Percentiles rank a stretch among this genome's conserved stretches.
phyloP scores from a whole-genome alignment of 208 protist species.

The Wallacemonas sp. region DNA sequence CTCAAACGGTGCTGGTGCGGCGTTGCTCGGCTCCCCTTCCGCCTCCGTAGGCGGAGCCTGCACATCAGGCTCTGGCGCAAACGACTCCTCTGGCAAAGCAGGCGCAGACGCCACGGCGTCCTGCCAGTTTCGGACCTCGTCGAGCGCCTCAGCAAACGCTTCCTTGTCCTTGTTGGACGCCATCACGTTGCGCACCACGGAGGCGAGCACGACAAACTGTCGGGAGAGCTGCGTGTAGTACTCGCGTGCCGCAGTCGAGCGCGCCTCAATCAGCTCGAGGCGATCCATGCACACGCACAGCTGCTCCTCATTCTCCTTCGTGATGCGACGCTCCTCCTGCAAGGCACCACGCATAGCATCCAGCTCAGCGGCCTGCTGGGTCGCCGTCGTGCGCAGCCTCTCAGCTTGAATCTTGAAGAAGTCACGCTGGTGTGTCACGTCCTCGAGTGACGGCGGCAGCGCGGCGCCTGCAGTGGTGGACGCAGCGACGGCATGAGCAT shows the following conservation, averaged over 20 bases:
- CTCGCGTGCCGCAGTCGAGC: slow-evolving; percentile 15
- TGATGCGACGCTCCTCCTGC: slow-evolving; percentile 26
- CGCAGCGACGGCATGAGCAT: not conserved
- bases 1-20: not conserved
- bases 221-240: slow-evolving; percentile 43
- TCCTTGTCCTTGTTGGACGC: slow-evolving; percentile 16
- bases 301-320: slow-evolving; percentile 32
- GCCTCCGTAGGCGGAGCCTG: too few species aligned
- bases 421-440: slow-evolving; percentile 49
- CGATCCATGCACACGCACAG: slow-evolving; percentile 42
- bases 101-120: slow-evolving; percentile 6
- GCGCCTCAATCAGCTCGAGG: slow-evolving; percentile 25
- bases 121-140: slow-evolving; percentile 21
- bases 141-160: slow-evolving; percentile 17
- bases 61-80: too few species aligned
- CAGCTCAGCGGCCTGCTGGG: slow-evolving; percentile 24
- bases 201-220: slow-evolving; percentile 42
- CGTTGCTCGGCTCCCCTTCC: not conserved
- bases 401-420: slow-evolving; percentile 72
- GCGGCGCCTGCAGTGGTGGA: too few species aligned
- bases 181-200: slow-evolving; percentile 45
- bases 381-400: slow-evolving; percentile 21
- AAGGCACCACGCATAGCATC: slow-evolving; percentile 30
- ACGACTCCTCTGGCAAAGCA: too few species aligned
- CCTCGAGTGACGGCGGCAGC: slow-evolving; percentile 18